Evolutionary conservation across 495 filamentous ascomycete species (phyloP), one percentile per base, ranked within the genome.

Genomic region (Aspergillus sparsus): DNA sequence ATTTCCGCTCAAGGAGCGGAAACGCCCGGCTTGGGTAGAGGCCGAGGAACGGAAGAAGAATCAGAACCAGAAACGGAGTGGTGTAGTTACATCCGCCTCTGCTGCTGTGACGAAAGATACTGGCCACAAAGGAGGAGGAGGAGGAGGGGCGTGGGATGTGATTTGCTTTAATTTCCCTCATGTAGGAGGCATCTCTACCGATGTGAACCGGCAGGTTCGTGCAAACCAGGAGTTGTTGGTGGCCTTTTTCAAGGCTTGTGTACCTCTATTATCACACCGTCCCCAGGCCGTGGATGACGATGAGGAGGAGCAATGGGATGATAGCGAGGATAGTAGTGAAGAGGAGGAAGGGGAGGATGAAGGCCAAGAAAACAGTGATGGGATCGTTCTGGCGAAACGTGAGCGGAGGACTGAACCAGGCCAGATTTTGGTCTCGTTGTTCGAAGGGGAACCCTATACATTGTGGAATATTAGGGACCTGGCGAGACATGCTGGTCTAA

Each of bases 101-200:
- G 21, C 21, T 27, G 21, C 21, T 27, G 21, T 27, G 21, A 27
- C 21, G 21, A 27, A 27, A 27, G 21, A 27, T 27, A 27, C 53
- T 45, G 57, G 31, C 6, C 49, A 10, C 50, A 53, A 8, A 34
- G 9, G 12, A 18, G 39, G 11, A 4, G 32, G 27, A 11, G 21
- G 12, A 11, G 83, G 80, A 10, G 74, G 73, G 3, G 70, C 68
- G 2, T 93, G 87, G 77, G 88, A 96, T 69, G 76, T 83, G 37
- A 86, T 97, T 51, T 82, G 91, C 49, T 98, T 97, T 82, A 96
- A 97, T 77, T 98, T 98, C 74, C 94, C 94, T 49, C 94, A 98
- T 74, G 88, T 96, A 2, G 94, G 94, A 53, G 94, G 94, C 7
- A 84, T 92, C 62, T 89, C 84, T 47, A 98, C 85, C 46, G 94